Evolutionary conservation across 306 rosid species (phyloP), one percentile per base, ranked within the genome.

Genomic region (Quercus robur): DNA sequence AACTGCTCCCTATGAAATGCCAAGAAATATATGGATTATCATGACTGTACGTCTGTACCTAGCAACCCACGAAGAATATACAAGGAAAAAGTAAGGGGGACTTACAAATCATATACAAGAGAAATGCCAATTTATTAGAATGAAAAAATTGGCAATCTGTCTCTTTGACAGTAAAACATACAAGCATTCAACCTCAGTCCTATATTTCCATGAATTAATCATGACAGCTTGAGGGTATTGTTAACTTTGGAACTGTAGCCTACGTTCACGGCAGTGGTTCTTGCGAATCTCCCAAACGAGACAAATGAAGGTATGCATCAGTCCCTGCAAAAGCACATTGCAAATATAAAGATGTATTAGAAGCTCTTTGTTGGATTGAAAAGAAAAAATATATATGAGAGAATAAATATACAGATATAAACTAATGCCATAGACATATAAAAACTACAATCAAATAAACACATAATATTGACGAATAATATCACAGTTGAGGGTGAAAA

Each of bases 231-330:
- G 4, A 54, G 54, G n/a, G 67, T 61, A 23, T 46, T 46, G 35
- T 6, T 35, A 46, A 75, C 71, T 55, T 25, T 52, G 33, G 59
- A 74, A 56, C 23, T 9, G 11, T 18, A 21, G 56, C 54, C 19
- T 17, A 21, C 26, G 70, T 71, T 90, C 86, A 94, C 18, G 97
- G 86, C 84, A 94, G 77, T 56, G 98, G 97, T 59, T 94, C 97
- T 80, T 94, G 93, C 25, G 97, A 94, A 88, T 92, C 97, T 83
- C 97, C 97, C 84, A 92, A 79, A 71, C 97, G 97, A 61, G 98
- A 94, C 75, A 94, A 75, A 80, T 92, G 98, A 63, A 94, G 98
- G 85, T 90, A 94, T 52, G 97, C 98, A 84, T 94, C 97, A 5
- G 97, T 94, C 33, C 97, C 98, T 94, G 88, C 31, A 38, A 75